phyloP scores from a whole-genome alignment of 2,329 filamentous ascomycete species.

The Trichoderma cornu-damae region DNA sequence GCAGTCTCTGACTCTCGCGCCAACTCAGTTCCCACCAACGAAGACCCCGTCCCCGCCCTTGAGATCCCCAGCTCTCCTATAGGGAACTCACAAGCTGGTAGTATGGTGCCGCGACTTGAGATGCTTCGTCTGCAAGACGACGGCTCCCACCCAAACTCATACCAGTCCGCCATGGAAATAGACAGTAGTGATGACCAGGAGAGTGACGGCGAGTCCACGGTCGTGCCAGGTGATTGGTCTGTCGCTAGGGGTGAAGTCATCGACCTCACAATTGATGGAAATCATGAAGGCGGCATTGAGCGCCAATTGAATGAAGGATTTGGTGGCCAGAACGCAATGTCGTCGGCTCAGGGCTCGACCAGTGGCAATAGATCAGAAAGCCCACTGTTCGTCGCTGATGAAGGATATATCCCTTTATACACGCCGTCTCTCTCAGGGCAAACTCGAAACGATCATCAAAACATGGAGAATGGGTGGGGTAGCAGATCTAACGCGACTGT shows the following conservation, averaged over 20 bases:
- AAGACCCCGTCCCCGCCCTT: not conserved
- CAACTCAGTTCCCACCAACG: not conserved
- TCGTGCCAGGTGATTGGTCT: slow-evolving; percentile 11
- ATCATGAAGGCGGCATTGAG: not conserved
- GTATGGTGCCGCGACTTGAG: not conserved
- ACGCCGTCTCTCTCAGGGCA: not conserved
- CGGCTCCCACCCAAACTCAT: not conserved
- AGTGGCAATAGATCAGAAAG: not conserved
- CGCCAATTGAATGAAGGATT: not conserved
- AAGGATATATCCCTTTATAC: not conserved
- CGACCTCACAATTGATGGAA: slow-evolving; percentile 9
- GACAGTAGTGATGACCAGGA: not conserved
- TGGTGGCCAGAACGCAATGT: not conserved
- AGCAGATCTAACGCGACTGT: not conserved
- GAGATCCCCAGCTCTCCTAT: not conserved
- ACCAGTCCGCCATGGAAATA: not conserved
- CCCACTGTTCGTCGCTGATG: slow-evolving; percentile 7
- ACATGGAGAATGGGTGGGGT: not conserved
- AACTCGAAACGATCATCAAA: not conserved
- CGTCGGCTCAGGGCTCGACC: not conserved
- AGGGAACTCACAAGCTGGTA: not conserved
- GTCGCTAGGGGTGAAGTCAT: not conserved
- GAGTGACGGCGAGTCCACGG: slow-evolving; percentile 1
- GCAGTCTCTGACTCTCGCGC: no score
- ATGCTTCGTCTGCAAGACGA: not conserved